Evolutionary conservation across 1,284 basidiomycete species (phyloP).

Genomic region (Puccinia polysora): DNA sequence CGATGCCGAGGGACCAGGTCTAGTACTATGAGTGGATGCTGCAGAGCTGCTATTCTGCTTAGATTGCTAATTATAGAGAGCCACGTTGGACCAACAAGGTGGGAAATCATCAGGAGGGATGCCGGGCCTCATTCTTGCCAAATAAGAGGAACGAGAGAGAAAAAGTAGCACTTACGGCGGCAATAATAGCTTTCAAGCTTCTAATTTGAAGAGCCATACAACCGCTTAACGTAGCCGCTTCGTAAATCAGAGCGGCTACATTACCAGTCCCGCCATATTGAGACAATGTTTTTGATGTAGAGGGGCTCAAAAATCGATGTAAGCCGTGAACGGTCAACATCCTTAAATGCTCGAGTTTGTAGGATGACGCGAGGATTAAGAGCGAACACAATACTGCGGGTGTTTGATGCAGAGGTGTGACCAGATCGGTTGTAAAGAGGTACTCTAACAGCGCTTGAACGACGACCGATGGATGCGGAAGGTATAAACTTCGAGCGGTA

Average conservation of each 20-base stretch:
- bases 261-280: slow-evolving; percentile 16
- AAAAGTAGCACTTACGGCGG: neutral
- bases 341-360: slow-evolving; percentile 70
- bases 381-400: slow-evolving; percentile 82
- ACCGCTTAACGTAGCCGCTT: slow-evolving; percentile 83
- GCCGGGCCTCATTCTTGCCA: too few species aligned
- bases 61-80: slow-evolving; percentile 1
- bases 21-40: too few species aligned
- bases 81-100: neutral
- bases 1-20: neutral
- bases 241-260: slow-evolving; percentile 51
- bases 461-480: slow-evolving; percentile 84
- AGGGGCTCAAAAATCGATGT: slow-evolving; percentile 57
- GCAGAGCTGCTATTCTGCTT: slow-evolving; percentile 20
- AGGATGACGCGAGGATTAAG: slow-evolving; percentile 75
- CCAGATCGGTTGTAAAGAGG: slow-evolving; percentile 76
- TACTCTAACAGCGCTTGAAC: slow-evolving; percentile 85
- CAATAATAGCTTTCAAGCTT: slow-evolving; percentile 47
- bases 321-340: slow-evolving; percentile 81
- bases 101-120: too few species aligned
- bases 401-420: slow-evolving; percentile 82
- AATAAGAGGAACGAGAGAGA: neutral
- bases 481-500: slow-evolving; percentile 68
- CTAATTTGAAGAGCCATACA: slow-evolving; percentile 82
- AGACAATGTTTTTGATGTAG: neutral